Evolutionary conservation across 2,329 filamentous ascomycete species (phyloP), one percentile per base, ranked within the genome.

Genomic region (Venturia carpophila): DNA sequence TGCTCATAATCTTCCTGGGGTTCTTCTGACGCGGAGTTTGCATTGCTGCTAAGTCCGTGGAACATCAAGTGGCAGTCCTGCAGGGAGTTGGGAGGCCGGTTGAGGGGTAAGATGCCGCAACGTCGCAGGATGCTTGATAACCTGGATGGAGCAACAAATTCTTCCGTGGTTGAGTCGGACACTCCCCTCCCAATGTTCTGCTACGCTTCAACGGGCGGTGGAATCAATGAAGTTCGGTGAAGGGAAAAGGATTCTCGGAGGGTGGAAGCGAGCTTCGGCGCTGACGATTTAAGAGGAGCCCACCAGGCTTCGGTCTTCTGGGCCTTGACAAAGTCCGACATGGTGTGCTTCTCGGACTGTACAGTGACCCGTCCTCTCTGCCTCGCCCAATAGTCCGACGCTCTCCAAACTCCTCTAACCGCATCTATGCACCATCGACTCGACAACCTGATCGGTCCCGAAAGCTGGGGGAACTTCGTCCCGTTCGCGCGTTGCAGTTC

Each of bases 11-110:
- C n/a, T n/a, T n/a, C n/a, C n/a, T n/a, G n/a, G n/a, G n/a, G n/a
- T n/a, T n/a, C n/a, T n/a, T n/a, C 24, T 55, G 49, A 55, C 19
- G 49, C 49, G 49, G 49, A 55, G 24, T 55, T 55, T 55, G 30
- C 49, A 34, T 13, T 19, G 27, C 49, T 24, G 19, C 24, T 55
- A 55, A 34, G 3, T 19, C 49, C 49, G 49, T 19, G 24, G 1
- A 15, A 47, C 45, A 41, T 4, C 39, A 4, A 41, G 39, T 11
- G 39, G 39, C 39, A 41, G 39, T 41, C 2, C 45, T 47, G 45
- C 45, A 19, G 45, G 45, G 45, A 19, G 10, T 7, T 41, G 39
- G 6, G 30, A 34, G 6, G 30, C 6, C 39, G 9, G 4, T 41
- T 41, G 39, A 41, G 39, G 39, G 39, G 39, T 41, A 10, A 10